phyloP scores from a whole-genome alignment of 1,139 yeast genomes.

The Candida labiduridarum region DNA sequence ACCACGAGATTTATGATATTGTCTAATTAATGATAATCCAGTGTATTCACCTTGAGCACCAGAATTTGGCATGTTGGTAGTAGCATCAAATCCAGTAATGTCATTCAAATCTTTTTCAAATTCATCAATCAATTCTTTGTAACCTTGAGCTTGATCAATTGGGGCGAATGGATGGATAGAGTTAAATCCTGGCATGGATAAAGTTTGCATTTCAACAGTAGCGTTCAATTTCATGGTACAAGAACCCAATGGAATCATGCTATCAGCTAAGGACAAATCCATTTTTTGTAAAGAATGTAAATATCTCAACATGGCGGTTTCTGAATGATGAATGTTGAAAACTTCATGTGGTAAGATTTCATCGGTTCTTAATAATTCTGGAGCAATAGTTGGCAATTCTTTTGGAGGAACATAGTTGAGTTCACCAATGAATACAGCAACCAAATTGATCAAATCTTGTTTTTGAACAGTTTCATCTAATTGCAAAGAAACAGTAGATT shows the following conservation, averaged over 20 bases:
- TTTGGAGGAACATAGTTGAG: constrained; percentile 23
- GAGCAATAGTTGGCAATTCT: constrained; percentile 55
- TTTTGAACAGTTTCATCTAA: constrained; percentile 83
- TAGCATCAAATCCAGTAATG: constrained; percentile 93
- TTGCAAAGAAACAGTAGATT: constrained; percentile 66
- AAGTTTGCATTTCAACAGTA: constrained; percentile 91
- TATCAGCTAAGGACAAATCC: constrained; percentile 90
- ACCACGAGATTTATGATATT: constrained; percentile 74
- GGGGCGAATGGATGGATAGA: constrained; percentile 94
- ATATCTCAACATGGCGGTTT: constrained; percentile 92
- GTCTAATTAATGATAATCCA: constrained; percentile 83
- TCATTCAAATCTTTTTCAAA: constrained; percentile 85
- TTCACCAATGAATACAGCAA: constrained; percentile 56
- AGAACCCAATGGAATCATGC: constrained; percentile 97
- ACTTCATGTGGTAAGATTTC: constrained; percentile 71
- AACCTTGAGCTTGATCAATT: constrained; percentile 81
- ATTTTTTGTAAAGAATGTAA: constrained; percentile 81
- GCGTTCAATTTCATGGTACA: constrained; percentile 98
- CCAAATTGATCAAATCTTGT: constrained; percentile 60
- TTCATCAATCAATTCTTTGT: constrained; percentile 70
- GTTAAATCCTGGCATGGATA: constrained; percentile 92
- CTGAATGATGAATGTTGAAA: constrained; percentile 87
- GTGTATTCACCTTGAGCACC: constrained; percentile 99
- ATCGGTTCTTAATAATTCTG: constrained; percentile 60
- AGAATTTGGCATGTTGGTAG: constrained; percentile 93